phyloP scores from a whole-genome alignment of 352 stramenopile species.

The Globisporangium cylindrosporum region DNA sequence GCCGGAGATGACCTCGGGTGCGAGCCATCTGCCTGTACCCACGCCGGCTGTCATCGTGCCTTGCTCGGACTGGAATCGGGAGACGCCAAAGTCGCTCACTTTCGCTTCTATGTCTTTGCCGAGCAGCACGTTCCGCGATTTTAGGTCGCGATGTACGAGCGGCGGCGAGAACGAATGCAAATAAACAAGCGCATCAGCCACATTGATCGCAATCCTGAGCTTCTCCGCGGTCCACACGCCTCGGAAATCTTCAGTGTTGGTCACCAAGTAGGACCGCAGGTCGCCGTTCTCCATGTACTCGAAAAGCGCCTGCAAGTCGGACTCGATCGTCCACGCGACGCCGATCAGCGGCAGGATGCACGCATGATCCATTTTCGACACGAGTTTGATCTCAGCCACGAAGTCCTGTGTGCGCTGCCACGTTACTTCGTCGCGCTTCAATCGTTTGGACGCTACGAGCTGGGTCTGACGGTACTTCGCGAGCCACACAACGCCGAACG shows the following conservation, averaged over 20 bases:
- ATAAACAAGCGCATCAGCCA: conserved; percentile 45
- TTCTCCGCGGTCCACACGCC: conserved; percentile 33
- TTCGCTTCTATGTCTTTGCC: conserved; percentile 27
- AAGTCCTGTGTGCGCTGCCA: conserved; percentile 44
- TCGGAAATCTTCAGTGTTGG: conserved; percentile 1
- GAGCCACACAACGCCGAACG: conserved; percentile 46
- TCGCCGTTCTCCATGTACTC: conserved; percentile 69
- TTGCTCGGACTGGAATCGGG: conserved; percentile 32
- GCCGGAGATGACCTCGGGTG: conserved; percentile 34
- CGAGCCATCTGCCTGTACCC: conserved; percentile 32
- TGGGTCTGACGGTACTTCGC: conserved; percentile 37
- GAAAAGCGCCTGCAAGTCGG: conserved; percentile 56
- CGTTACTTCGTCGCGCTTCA: conserved; percentile 42
- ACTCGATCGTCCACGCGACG: conserved; percentile 55
- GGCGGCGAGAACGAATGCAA: conserved; percentile 40
- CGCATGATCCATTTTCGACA: conserved; percentile 52
- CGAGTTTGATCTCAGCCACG: conserved; percentile 70
- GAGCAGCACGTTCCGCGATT: conserved; percentile 40
- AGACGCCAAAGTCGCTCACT: conserved; percentile 35
- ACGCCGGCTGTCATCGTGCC: conserved; percentile 35
- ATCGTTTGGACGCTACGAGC: conserved; percentile 47
- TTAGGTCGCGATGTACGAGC: conserved; percentile 39
- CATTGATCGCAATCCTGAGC: conserved; percentile 31
- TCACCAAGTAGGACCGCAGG: conserved; percentile 41
- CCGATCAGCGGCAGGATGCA: conserved; percentile 67